These are phyloP conservation scores for Hypoxylon sp. DNA, from an alignment of 2,329 filamentous ascomycete genomes.

Conservation along the genomic window DNA sequence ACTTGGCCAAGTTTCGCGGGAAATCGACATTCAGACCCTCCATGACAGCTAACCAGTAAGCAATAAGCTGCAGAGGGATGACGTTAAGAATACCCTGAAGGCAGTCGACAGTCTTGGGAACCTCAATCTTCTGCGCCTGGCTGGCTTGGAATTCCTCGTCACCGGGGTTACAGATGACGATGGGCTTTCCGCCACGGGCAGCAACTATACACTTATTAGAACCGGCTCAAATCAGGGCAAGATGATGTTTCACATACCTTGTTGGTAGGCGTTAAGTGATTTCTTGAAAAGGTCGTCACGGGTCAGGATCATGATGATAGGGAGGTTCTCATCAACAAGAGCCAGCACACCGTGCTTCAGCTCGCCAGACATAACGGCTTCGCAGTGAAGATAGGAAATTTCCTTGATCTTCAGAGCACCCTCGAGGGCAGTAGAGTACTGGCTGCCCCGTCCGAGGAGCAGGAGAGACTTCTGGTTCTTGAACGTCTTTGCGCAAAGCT, in stretches of 20 bases:
- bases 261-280: constrained; percentile 99
- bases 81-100: constrained; percentile 98
- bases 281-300: constrained; percentile 97
- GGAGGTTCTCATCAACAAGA: constrained; percentile 96
- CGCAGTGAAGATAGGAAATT: constrained; percentile 99
- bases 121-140: constrained; percentile 96
- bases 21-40: constrained; percentile 98
- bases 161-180: constrained; percentile 95
- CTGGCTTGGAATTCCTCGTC: constrained; percentile 91
- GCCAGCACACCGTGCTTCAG: constrained; percentile 98
- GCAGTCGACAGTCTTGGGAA: constrained; percentile 94
- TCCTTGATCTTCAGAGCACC: constrained; percentile 99
- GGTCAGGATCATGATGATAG: constrained; percentile 99
- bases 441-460: constrained; percentile 92
- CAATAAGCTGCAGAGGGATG: constrained; percentile 95
- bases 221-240: background rate
- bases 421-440: constrained; percentile 97
- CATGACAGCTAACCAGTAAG: constrained; percentile 97
- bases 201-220: constrained; percentile 73
- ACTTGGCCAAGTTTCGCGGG: constrained; percentile 98
- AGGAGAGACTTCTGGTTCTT: constrained; percentile 97
- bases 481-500: constrained; percentile 91
- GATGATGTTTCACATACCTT: constrained; percentile 69
- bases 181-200: constrained; percentile 93
- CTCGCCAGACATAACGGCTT: constrained; percentile 99